phyloP scores from a whole-genome alignment of 305 asterid species.

The Solanum hybrid region DNA sequence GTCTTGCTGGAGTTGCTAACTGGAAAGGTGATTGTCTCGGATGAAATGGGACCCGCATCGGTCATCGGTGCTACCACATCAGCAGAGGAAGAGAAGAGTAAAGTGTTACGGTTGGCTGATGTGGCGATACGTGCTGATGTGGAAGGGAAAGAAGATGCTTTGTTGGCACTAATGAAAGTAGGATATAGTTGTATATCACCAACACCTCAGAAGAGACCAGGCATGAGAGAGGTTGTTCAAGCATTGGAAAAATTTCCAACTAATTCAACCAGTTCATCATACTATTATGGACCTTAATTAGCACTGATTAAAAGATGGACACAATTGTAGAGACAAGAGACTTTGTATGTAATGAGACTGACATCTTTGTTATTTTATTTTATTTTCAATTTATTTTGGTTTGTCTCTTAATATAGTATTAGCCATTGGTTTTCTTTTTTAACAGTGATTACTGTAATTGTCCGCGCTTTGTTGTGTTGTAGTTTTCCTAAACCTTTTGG shows the following conservation, averaged over 20 bases:
- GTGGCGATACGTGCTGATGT: conserved; percentile 68
- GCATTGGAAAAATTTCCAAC: conserved; percentile 67
- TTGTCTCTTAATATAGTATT: neutral
- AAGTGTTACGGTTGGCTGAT: conserved; percentile 62
- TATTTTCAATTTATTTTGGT: neutral
- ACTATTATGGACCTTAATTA: conserved; percentile 27
- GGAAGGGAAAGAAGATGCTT: conserved; percentile 72
- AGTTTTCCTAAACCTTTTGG: neutral
- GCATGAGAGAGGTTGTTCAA: conserved; percentile 81
- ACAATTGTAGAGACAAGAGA: neutral
- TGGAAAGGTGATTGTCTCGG: conserved; percentile 56
- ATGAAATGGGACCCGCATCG: conserved; percentile 46
- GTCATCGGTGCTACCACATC: conserved; percentile 24
- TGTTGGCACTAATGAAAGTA: conserved; percentile 51
- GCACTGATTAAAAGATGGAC: conserved; percentile 15
- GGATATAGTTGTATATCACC: conserved; percentile 68
- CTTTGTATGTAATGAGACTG: conserved; percentile 4
- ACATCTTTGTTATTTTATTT: neutral
- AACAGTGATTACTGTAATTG: neutral
- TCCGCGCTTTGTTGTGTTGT: neutral
- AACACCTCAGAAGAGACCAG: conserved; percentile 75
- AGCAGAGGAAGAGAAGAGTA: conserved; percentile 42
- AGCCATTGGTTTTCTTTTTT: neutral
- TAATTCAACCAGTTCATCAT: conserved; percentile 24
- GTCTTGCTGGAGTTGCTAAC: conserved; percentile 64